Conservation (phyloP, 139 green algal genomes). For the Asterochloris sp. region DNA sequence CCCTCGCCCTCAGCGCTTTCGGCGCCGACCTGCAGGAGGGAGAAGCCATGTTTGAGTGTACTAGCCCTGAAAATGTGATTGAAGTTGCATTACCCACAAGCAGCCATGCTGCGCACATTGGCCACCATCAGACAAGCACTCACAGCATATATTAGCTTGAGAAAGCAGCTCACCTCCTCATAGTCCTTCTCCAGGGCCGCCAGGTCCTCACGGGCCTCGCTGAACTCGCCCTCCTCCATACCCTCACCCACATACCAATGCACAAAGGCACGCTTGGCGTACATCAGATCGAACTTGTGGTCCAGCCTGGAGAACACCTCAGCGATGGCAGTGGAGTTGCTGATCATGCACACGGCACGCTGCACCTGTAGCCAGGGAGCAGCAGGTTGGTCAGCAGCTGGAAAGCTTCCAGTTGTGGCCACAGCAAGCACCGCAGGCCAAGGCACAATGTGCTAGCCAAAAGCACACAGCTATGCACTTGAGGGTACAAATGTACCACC, state of each 20-base stretch:
- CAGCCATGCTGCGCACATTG: too few relatives aligned
- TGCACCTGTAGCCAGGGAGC: conserved; percentile 59
- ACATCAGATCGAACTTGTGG: conserved; percentile 99
- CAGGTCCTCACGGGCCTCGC: conserved; percentile 93
- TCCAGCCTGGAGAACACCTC: conserved; percentile 98
- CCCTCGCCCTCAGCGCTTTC: conserved; percentile 77
- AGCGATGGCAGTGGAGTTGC: conserved; percentile 97
- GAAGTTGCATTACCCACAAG: too few relatives aligned
- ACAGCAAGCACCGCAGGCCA: too few relatives aligned
- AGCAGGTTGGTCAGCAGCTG: too few relatives aligned
- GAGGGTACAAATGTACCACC: too few relatives aligned
- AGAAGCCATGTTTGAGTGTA: too few relatives aligned
- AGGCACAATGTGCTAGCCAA: too few relatives aligned
- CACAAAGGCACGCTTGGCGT: conserved; percentile 99
- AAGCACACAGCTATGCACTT: too few relatives aligned
- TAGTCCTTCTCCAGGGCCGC: conserved; percentile 99
- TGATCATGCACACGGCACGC: conserved; percentile 99
- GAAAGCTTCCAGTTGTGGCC: too few relatives aligned
- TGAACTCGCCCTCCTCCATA: conserved; percentile 92
- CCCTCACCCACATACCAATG: conserved; percentile 99
- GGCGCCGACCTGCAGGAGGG: conserved; percentile 82
- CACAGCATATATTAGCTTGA: background rate
- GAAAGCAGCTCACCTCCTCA: conserved; percentile 25
- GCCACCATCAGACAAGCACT: background rate
- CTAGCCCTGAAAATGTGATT: too few relatives aligned